These are phyloP conservation scores for slime mould (Dictyostelium discoideum) DNA, from an alignment of 78 protist species.

Conservation along the genomic window dicty_2.7 NC_007089.4:1280001-1280500, in stretches of 20 bases:
- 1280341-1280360: slow-evolving; percentile 4
- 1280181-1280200: too few relatives aligned
- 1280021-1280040: neutral
- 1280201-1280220: too few relatives aligned
- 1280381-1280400: neutral
- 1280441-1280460: too few relatives aligned
- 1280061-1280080: neutral
- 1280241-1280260: neutral
- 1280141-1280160: too few relatives aligned
- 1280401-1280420: neutral
- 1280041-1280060: neutral
- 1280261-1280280: neutral
- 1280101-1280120: neutral
- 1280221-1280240: neutral
- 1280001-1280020: neutral
- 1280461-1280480: too few relatives aligned
- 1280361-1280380: neutral
- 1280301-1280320: neutral
- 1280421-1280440: neutral
- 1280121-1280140: neutral
- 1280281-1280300: neutral
- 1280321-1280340: neutral
- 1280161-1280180: too few relatives aligned
- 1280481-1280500: too few relatives aligned
- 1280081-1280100: neutral